These are phyloP conservation scores for Periconia digitata DNA, from an alignment of 2,329 filamentous ascomycete genomes.

Conservation along the genomic window DNA sequence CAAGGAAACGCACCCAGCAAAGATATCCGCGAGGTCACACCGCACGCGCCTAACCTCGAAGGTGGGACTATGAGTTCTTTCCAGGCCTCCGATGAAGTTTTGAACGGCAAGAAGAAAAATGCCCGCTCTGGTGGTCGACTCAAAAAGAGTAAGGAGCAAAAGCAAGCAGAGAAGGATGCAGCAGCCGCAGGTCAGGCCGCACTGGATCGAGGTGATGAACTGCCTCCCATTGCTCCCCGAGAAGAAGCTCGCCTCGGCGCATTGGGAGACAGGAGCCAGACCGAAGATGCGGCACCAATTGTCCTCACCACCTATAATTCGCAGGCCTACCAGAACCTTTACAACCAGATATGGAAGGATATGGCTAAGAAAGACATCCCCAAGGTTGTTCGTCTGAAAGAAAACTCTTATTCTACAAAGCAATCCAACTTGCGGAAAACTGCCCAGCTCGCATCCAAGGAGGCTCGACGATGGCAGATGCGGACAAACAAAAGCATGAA, in stretches of 20 bases:
- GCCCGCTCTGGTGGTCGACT: slow-evolving; percentile 61
- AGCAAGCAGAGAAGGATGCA: slow-evolving; percentile 67
- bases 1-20: slow-evolving; percentile 76
- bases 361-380: slow-evolving; percentile 90
- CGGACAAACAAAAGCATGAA: slow-evolving; percentile 98
- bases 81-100: slow-evolving; percentile 62
- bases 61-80: slow-evolving; percentile 86
- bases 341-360: slow-evolving; percentile 96
- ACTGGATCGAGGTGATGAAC: slow-evolving; percentile 74
- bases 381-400: slow-evolving; percentile 87
- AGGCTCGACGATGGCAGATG: slow-evolving; percentile 95
- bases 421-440: slow-evolving; percentile 98
- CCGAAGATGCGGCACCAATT: slow-evolving; percentile 50
- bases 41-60: slow-evolving; percentile 77
- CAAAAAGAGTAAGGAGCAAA: slow-evolving; percentile 83
- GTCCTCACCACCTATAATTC: slow-evolving; percentile 67
- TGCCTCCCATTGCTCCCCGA: slow-evolving; percentile 62
- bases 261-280: slow-evolving; percentile 46
- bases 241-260: slow-evolving; percentile 57
- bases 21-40: slow-evolving; percentile 71
- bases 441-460: slow-evolving; percentile 92
- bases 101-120: slow-evolving; percentile 56
- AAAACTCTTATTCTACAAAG: slow-evolving; percentile 81
- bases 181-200: slow-evolving; percentile 88
- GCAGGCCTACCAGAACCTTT: slow-evolving; percentile 94